Base-by-base conservation (phyloP, 164 flowering plant genomes). In the Berberis vulgaris region DNA sequence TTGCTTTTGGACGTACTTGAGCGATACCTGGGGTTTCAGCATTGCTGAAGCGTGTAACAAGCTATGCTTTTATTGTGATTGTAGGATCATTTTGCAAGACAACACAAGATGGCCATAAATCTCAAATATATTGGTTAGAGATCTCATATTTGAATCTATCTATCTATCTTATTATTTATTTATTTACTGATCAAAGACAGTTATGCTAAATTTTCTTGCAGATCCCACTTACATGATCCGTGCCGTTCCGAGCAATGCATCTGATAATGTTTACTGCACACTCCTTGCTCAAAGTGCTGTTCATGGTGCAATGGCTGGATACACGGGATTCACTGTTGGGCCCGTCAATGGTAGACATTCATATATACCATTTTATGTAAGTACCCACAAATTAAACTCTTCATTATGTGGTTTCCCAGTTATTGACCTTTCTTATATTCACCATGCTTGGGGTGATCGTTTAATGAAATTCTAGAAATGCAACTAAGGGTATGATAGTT, bases 141-240 rank as follows among this genome's bases (percentile, higher is more conserved):
- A 46, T 47, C 43, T 49, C 3, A 43, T 53, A 41, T 43, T 56
- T 66, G 60, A n/a, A 7, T 49, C 46, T 47, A 2, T 10, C 38
- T 11, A 12, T 2, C 4, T 26, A 26, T 26, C n/a, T 43, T 41
- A 53, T 10, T 54, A 26, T 57, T 64, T 64, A 44, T 13, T 53
- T 55, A 49, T 57, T 26, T 26, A 26, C 26, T 26, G 26, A 26
- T 26, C 26, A 26, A 26, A 26, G 26, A 26, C 26, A 26, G 26
- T 26, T 26, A 0, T 26, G 26, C 53, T 64, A 3, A 62, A 0
- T 49, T 64, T 41, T 67, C 53, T 68, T 61, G 49, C 81, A 94
- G 98, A 94, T 83, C 98, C 98, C 9, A 94, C 97, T 0, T 94
- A 94, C 73, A 94, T 94, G 98, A 91, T 94, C 49, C 89, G 97